Conservation (phyloP, 768 basidiomycete genomes). For the Sporobolomyces phaffii region DNA sequence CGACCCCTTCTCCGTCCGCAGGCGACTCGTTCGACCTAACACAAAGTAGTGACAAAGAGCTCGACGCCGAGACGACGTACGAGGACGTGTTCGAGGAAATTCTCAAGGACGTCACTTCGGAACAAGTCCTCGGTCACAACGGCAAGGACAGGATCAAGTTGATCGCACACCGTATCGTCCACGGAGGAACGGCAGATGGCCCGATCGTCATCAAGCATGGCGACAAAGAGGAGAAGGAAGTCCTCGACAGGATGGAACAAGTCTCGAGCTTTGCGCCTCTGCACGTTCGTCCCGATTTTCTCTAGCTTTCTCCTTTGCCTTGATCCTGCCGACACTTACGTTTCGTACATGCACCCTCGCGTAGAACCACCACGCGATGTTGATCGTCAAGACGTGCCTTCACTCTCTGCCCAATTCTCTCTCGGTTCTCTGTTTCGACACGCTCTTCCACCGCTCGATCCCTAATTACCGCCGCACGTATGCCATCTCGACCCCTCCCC, state of each 20-base stretch:
- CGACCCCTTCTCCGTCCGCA: background rate
- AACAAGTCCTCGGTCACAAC: slow-evolving; percentile 46
- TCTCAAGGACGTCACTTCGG: slow-evolving; percentile 45
- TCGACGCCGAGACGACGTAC: slow-evolving; percentile 40
- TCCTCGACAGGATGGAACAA: slow-evolving; percentile 52
- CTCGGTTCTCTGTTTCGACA: slow-evolving; percentile 82
- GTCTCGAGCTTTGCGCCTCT: slow-evolving; percentile 38
- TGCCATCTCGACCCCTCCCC: slow-evolving; percentile 59
- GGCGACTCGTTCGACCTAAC: slow-evolving; percentile 16
- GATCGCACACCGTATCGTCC: slow-evolving; percentile 76
- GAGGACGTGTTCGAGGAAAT: slow-evolving; percentile 47
- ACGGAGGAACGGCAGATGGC: slow-evolving; percentile 71
- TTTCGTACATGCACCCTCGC: too few relatives aligned
- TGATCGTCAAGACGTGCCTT: slow-evolving; percentile 54
- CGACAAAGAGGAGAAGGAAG: slow-evolving; percentile 66
- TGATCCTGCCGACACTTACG: background rate
- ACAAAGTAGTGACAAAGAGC: slow-evolving; percentile 30
- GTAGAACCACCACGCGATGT: slow-evolving; percentile 50
- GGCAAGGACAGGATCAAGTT: slow-evolving; percentile 50
- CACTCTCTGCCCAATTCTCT: slow-evolving; percentile 60
- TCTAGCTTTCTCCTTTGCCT: too few relatives aligned
- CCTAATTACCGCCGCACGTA: slow-evolving; percentile 72
- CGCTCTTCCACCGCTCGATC: slow-evolving; percentile 72
- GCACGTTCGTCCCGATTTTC: slow-evolving; percentile 21
- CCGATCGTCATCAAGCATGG: slow-evolving; percentile 64